These are phyloP conservation scores for Eucalyptus sp. DNA, from an alignment of 345 rosid genomes.

Conservation along the genomic window DNA sequence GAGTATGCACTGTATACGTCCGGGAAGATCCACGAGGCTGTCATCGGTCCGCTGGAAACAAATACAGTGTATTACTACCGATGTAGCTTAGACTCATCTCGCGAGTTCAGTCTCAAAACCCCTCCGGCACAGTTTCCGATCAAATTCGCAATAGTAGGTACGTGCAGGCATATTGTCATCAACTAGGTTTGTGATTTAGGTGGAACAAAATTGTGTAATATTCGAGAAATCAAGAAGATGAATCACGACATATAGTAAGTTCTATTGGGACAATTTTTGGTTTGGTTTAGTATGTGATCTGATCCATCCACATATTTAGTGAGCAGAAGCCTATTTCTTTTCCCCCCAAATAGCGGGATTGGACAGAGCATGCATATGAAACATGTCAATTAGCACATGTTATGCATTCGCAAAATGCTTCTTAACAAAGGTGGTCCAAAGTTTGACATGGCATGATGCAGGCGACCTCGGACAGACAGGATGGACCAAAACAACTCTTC, in stretches of 20 bases:
- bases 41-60: slow-evolving; percentile 56
- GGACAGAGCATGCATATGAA: too few relatives aligned
- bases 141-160: slow-evolving; percentile 55
- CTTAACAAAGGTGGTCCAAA: background rate
- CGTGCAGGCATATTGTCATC: background rate
- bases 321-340: too few relatives aligned
- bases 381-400: too few relatives aligned
- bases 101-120: slow-evolving; percentile 43
- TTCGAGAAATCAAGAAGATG: background rate
- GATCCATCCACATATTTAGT: background rate
- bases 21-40: slow-evolving; percentile 44
- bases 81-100: slow-evolving; percentile 25
- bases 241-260: background rate
- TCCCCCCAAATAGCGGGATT: too few relatives aligned
- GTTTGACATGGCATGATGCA: background rate
- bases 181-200: background rate
- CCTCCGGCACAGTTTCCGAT: slow-evolving; percentile 55
- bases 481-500: slow-evolving; percentile 54
- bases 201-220: background rate
- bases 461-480: slow-evolving; percentile 83
- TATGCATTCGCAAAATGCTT: background rate
- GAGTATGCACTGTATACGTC: slow-evolving; percentile 29
- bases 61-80: slow-evolving; percentile 48
- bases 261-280: background rate
- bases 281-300: background rate